These are phyloP conservation scores for Cardamine resedifolia DNA, from an alignment of 345 rosid genomes.

Conservation along the genomic window DNA sequence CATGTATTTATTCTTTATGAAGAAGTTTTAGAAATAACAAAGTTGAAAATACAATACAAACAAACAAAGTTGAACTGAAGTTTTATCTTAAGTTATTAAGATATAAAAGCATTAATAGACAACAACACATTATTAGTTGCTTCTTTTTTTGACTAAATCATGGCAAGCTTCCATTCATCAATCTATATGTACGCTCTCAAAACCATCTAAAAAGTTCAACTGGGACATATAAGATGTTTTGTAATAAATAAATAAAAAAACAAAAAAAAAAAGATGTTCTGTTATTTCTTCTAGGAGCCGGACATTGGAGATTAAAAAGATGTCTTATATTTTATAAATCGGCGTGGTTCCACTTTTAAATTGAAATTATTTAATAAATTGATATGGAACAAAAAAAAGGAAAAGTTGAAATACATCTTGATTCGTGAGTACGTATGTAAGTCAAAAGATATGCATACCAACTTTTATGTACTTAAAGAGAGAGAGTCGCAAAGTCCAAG, in stretches of 20 bases:
- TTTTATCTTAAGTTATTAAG: too few species aligned
- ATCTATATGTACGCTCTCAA: too few species aligned
- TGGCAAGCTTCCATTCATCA: too few species aligned
- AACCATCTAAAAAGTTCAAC: too few species aligned
- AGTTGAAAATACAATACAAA: too few species aligned
- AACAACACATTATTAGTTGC: too few species aligned
- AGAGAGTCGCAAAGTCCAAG: slow-evolving; percentile 19
- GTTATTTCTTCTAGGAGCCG: slow-evolving; percentile 3
- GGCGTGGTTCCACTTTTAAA: slow-evolving; percentile 29
- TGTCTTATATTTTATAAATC: neutral
- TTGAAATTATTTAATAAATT: neutral
- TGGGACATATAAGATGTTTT: neutral
- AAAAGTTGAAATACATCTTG: slow-evolving; percentile 22
- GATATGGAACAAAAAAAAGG: neutral
- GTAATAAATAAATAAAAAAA: too few species aligned
- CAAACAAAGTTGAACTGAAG: too few species aligned
- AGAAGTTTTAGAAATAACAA: too few species aligned
- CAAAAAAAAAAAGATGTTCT: slow-evolving; percentile 16
- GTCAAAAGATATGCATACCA: slow-evolving; percentile 31
- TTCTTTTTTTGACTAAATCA: too few species aligned
- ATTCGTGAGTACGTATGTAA: slow-evolving; percentile 23
- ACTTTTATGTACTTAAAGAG: slow-evolving; percentile 15
- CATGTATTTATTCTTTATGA: too few species aligned
- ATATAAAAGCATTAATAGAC: too few species aligned
- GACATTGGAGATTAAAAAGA: neutral